These are phyloP conservation scores for Syncephalastrum sp. DNA, from an alignment of 371 early-diverging fungal genomes.

Conservation along the genomic window DNA sequence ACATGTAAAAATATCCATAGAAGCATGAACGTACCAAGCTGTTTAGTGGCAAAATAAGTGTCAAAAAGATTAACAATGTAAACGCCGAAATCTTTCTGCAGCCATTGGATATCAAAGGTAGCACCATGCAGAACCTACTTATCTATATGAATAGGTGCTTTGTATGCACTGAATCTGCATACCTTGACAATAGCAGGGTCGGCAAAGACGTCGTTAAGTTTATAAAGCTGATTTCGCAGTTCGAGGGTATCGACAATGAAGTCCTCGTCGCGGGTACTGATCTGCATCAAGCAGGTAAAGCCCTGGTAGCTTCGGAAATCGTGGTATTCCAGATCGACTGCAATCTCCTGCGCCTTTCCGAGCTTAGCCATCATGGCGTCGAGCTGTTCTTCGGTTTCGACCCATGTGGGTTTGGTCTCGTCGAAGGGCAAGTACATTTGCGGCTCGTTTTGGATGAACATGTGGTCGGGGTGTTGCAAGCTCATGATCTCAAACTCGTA, in stretches of 20 bases:
- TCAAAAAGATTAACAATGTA: conserved; percentile 97
- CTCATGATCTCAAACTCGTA: conserved; percentile 89
- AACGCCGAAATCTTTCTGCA: conserved; percentile 95
- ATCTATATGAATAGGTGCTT: background rate
- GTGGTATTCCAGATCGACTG: conserved; percentile 95
- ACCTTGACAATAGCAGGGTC: conserved; percentile 91
- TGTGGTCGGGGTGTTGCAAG: conserved; percentile 69
- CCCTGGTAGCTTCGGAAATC: conserved; percentile 93
- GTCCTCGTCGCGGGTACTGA: conserved; percentile 88
- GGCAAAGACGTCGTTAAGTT: conserved; percentile 82
- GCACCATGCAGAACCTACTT: conserved; percentile 89
- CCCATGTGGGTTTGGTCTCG: conserved; percentile 61
- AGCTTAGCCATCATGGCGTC: conserved; percentile 62
- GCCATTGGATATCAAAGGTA: conserved; percentile 94
- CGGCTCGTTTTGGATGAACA: conserved; percentile 64
- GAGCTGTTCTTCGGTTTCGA: conserved; percentile 72
- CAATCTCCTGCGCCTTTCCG: conserved; percentile 68
- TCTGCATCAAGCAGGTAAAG: conserved; percentile 93
- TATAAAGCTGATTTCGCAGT: conserved; percentile 73
- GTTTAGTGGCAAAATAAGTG: conserved; percentile 91
- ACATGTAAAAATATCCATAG: background rate
- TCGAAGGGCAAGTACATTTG: conserved; percentile 62
- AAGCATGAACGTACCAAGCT: conserved; percentile 51
- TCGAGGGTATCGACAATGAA: conserved; percentile 90
- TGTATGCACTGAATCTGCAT: background rate